phyloP scores from a whole-genome alignment of 1,139 yeast species.

The Meyerozyma carpophila region DNA sequence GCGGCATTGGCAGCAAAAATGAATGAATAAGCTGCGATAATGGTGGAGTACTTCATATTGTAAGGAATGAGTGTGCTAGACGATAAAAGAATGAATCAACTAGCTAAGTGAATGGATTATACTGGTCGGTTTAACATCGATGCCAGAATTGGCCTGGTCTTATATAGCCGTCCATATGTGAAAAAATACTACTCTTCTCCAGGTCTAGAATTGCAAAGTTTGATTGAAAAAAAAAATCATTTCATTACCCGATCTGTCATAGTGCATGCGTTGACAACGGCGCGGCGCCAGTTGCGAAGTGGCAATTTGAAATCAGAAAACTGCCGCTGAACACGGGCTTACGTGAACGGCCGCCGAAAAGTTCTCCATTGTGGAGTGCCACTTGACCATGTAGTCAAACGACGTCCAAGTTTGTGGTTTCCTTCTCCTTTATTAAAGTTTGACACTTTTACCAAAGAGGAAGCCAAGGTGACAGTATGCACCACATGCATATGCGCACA shows the following conservation, averaged over 20 bases:
- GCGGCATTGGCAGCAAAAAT: constrained; percentile 19
- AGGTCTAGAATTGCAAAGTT: constrained; percentile 1
- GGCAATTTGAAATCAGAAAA: neutral
- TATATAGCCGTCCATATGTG: neutral
- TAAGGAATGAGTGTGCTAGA: constrained; percentile 1
- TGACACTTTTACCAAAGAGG: neutral
- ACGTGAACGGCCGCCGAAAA: too few relatives aligned
- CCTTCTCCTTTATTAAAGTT: neutral
- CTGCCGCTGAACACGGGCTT: neutral
- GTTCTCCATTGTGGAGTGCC: too few relatives aligned
- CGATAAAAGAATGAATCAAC: constrained; percentile 1
- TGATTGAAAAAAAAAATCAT: neutral
- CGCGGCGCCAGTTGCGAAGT: neutral
- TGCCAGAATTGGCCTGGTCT: neutral
- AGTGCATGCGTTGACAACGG: constrained; percentile 1
- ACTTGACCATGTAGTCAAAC: neutral
- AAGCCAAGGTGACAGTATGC: neutral
- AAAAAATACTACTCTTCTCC: neutral
- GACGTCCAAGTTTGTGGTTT: neutral
- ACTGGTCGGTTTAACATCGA: neutral
- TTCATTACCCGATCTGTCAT: neutral
- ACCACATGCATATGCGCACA: neutral
- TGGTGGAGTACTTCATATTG: neutral
- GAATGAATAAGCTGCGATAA: constrained; percentile 2
- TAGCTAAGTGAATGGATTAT: neutral